phyloP scores from a whole-genome alignment of 306 rosid genomes.

The Aeschynomene evenia region DNA sequence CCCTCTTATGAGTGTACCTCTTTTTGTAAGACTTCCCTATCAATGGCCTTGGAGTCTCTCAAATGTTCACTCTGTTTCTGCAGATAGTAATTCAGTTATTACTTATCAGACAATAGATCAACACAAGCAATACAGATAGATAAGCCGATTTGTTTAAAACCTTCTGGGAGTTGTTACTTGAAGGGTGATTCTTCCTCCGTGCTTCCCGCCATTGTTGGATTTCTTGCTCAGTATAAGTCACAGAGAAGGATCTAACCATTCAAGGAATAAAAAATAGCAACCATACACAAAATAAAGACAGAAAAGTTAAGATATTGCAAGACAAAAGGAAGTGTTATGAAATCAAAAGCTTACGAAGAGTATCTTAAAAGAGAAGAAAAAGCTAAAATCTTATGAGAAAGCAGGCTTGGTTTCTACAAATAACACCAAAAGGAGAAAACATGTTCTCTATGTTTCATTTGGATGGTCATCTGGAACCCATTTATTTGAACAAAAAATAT shows the following conservation, averaged over 20 bases:
- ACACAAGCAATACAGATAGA: conserved; percentile 9
- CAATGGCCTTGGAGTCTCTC: conserved; percentile 32
- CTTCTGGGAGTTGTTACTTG: conserved; percentile 49
- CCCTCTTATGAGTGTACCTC: conserved; percentile 46
- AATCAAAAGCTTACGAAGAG: conserved; percentile 7
- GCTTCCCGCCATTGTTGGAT: conserved; percentile 85
- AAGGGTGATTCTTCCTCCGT: conserved; percentile 74
- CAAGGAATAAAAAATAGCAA: conserved; percentile 14
- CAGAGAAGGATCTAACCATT: conserved; percentile 46
- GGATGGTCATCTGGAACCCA: conserved; percentile 10
- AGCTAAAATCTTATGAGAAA: background rate
- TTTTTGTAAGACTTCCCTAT: conserved; percentile 55
- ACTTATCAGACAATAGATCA: conserved; percentile 32
- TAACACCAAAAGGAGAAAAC: conserved; percentile 1
- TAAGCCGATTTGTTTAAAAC: conserved; percentile 40
- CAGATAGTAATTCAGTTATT: conserved; percentile 30
- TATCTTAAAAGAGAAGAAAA: background rate
- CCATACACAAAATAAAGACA: conserved; percentile 24
- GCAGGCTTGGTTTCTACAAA: background rate
- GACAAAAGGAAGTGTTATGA: background rate
- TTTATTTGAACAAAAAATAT: conserved; percentile 3
- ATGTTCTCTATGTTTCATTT: background rate
- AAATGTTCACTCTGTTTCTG: conserved; percentile 49
- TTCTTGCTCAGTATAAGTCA: conserved; percentile 69
- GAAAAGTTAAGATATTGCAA: background rate